These are phyloP conservation scores for Fusarium begoniae DNA, from an alignment of 2,329 filamentous ascomycete species.

Conservation along the genomic window DNA sequence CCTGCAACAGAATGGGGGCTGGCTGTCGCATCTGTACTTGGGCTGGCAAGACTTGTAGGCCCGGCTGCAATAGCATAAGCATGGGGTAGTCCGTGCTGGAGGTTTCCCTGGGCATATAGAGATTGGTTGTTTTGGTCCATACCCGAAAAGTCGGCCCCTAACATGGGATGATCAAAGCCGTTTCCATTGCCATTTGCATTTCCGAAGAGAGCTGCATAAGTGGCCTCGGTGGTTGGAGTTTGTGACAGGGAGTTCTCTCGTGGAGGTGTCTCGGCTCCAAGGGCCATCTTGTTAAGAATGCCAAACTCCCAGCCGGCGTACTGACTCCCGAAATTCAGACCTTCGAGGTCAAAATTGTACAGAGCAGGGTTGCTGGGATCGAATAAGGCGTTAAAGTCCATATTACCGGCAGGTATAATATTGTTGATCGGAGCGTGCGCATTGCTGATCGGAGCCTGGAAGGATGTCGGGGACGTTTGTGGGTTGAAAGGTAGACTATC, in stretches of 20 bases:
- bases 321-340: conserved; percentile 88
- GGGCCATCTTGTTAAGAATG: conserved; percentile 93
- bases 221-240: conserved; percentile 50
- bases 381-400: conserved; percentile 73
- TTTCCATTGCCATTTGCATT: conserved; percentile 60
- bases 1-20: conserved; percentile 66
- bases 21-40: conserved; percentile 69
- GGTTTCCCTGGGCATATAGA: conserved; percentile 64
- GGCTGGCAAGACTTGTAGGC: conserved; percentile 69
- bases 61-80: conserved; percentile 72
- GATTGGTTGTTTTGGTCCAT: conserved; percentile 59
- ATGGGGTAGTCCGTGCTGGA: conserved; percentile 70
- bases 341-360: conserved; percentile 96
- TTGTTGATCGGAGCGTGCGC: conserved; percentile 58
- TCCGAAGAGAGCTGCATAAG: conserved; percentile 59
- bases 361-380: conserved; percentile 91
- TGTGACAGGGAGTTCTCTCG: conserved; percentile 67
- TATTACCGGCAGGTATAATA: conserved; percentile 59
- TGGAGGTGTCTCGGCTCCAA: conserved; percentile 76
- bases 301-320: conserved; percentile 96
- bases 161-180: conserved; percentile 58
- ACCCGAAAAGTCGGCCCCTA: conserved; percentile 63
- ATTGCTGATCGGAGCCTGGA: conserved; percentile 64
- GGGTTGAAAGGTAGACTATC: conserved; percentile 65
- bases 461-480: conserved; percentile 79